phyloP scores from a whole-genome alignment of 2,329 filamentous ascomycete species.

The Diaporthe caulivora region DNA sequence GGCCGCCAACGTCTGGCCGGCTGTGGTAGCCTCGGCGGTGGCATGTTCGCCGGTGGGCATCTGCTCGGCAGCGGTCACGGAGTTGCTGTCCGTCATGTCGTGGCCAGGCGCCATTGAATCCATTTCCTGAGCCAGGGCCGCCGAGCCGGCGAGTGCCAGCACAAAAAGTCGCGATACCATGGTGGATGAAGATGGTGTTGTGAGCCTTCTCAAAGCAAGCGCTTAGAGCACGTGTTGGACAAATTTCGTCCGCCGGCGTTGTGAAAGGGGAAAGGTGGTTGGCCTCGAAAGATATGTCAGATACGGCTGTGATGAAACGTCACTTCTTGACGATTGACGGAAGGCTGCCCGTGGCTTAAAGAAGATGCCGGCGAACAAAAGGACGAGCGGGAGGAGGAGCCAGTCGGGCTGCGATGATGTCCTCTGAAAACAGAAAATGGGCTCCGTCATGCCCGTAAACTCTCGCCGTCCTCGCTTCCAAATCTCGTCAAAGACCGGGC shows the following conservation, averaged over 20 bases:
- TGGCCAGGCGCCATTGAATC: not conserved
- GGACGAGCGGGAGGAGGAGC: not conserved
- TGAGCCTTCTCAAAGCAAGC: not conserved
- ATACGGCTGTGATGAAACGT: not conserved
- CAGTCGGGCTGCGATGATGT: not conserved
- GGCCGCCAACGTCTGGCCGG: not conserved
- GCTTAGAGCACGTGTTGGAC: not conserved
- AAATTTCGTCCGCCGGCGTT: not conserved
- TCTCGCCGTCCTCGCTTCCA: slow-evolving; percentile 10
- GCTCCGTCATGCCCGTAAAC: slow-evolving; percentile 4
- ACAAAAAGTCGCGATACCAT: slow-evolving; percentile 6
- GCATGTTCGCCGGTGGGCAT: not conserved
- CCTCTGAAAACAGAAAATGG: slow-evolving; percentile 9
- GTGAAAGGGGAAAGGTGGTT: not conserved
- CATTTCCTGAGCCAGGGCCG: not conserved
- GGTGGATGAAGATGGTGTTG: not conserved
- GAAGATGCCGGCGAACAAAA: slow-evolving; percentile 13
- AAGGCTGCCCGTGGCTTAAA: slow-evolving; percentile 6
- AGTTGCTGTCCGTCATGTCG: slow-evolving; percentile 2
- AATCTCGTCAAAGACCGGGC: not conserved
- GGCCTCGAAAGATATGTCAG: slow-evolving; percentile 11
- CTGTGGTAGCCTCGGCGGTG: not conserved
- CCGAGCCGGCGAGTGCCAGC: not conserved
- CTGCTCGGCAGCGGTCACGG: not conserved
- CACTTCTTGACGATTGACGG: not conserved